These are phyloP conservation scores for Puya raimondii DNA, from an alignment of 176 grass and related monocot species.

Conservation along the genomic window DNA sequence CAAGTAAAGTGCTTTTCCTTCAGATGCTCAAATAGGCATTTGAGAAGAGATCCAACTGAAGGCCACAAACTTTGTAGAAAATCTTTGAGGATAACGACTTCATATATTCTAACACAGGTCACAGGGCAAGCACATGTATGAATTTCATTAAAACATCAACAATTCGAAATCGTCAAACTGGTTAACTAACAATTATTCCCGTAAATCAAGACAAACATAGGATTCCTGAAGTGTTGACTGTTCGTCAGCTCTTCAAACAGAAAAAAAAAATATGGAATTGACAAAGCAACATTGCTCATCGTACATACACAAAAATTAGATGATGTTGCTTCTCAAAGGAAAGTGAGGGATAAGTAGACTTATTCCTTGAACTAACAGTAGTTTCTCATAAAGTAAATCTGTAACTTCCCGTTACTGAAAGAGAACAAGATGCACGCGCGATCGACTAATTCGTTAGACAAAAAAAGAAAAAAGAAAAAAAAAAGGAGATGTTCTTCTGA, in stretches of 20 bases:
- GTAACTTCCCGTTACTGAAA: background rate
- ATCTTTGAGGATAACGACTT: background rate
- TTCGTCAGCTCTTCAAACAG: background rate
- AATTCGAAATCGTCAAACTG: background rate
- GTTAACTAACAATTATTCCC: background rate
- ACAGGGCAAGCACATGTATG: background rate
- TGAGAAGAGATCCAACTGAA: background rate
- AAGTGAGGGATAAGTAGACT: too few relatives aligned
- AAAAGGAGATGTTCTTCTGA: too few relatives aligned
- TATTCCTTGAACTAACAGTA: background rate
- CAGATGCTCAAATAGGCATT: background rate
- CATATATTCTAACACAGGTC: background rate
- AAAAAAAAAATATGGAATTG: background rate
- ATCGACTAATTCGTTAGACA: background rate
- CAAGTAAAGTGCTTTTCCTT: background rate
- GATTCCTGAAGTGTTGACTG: background rate
- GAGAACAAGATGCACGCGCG: background rate
- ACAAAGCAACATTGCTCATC: too few relatives aligned
- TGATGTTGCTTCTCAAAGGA: too few relatives aligned
- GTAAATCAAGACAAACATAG: background rate
- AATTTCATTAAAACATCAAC: background rate
- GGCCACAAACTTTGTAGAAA: background rate
- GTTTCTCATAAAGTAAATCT: background rate
- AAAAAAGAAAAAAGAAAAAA: too few relatives aligned
- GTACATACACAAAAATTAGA: too few relatives aligned